Base-by-base conservation (phyloP, 306 rosid species). In the Erythrophleum fordii region DNA sequence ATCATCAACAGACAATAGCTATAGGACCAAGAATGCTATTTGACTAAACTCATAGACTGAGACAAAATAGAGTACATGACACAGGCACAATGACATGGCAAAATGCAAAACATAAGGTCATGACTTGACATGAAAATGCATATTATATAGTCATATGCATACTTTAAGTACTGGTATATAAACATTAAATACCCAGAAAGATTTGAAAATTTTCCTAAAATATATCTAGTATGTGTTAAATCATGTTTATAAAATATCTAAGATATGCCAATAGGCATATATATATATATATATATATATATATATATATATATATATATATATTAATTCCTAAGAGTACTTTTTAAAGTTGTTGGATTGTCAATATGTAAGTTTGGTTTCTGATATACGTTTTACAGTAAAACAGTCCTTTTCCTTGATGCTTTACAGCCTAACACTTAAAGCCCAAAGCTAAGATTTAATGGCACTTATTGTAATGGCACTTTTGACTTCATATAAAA, bases 191-290 rank as follows among this genome's bases (percentile, higher is more conserved):
- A 23, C 11, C 73, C 10, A 42, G n/a, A 44, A 44, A 28, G 8
- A 18, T 69, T 11, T 23, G n/a, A 68, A 68, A 68, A 22, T 20
- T 20, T 39, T 7, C 16, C 16, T 6, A 37, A 37, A 39, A 41
- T n/a, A n/a, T n/a, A 10, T 10, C 29, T 6, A 41, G 73, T 25
- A 23, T 20, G 20, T 22, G 6, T 20, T 41, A 31, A 59, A 18
- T 34, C 42, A 59, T 46, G 53, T 48, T 49, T 49, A 11, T 18
- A 58, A 67, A 71, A 11, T 6, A 77, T 66, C 51, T 49, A 70
- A 39, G 67, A 44, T 13, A 11, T 26, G 72, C 51, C 51, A 29
- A 76, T 70, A n/a, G n/a, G n/a, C n/a, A n/a, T n/a, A n/a, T n/a
- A n/a, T n/a, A n/a, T n/a, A n/a, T n/a, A n/a, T n/a, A n/a, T n/a